Evolutionary conservation across 192 early-diverging fungal species (phyloP).

Genomic region (Paraglomus brasilianum): DNA sequence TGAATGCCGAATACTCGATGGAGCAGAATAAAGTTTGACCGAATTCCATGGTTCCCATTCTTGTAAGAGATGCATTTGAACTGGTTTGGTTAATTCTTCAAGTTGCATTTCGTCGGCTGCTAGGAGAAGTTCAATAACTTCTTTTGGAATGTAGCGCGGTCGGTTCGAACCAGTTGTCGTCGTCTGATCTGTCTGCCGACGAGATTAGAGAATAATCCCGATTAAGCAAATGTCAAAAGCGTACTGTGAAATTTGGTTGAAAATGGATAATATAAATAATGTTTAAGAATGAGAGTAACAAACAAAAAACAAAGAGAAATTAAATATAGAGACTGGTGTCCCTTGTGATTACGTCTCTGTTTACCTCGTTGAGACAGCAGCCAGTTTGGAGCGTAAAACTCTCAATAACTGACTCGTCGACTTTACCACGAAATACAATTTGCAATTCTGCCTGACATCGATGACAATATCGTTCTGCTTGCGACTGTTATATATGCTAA

Average conservation of each 20-base stretch:
- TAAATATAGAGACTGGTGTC: conserved; percentile 5
- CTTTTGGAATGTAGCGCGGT: conserved; percentile 32
- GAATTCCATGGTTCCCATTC: background rate
- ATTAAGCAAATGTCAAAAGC: conserved; percentile 44
- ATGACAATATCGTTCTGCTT: conserved; percentile 72
- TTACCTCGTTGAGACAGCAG: conserved; percentile 58
- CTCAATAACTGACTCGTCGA: conserved; percentile 49
- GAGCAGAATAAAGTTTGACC: background rate
- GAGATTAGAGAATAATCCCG: conserved; percentile 67
- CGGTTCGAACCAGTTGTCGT: background rate
- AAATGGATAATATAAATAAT: background rate
- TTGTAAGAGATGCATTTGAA: background rate
- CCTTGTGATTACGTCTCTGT: too few species aligned
- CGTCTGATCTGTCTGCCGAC: conserved; percentile 41
- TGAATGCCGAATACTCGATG: background rate
- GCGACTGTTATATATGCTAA: conserved; percentile 73
- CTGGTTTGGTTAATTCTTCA: background rate
- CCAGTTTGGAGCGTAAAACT: conserved; percentile 53
- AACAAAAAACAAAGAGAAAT: background rate
- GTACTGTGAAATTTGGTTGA: background rate
- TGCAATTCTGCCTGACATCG: conserved; percentile 54
- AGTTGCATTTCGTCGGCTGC: conserved; percentile 1
- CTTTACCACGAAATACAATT: too few species aligned
- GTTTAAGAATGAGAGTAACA: background rate
- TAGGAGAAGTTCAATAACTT: background rate